Base-by-base conservation (phyloP, 2,329 filamentous ascomycete species). In the Penicillium sclerotiorum region DNA sequence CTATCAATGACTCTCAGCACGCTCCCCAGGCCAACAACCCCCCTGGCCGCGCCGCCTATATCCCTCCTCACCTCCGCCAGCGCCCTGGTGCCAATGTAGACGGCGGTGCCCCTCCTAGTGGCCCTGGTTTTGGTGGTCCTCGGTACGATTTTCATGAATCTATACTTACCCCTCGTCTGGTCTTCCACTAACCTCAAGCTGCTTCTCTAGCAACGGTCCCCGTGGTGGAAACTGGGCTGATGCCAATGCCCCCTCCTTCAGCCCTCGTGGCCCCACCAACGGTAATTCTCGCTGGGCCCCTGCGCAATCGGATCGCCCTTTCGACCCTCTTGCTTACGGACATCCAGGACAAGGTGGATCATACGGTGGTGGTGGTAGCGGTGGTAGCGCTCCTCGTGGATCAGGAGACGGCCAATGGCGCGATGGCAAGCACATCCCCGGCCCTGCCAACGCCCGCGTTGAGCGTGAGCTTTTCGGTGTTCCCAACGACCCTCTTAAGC, bases 391-490 rank as follows among this genome's bases (percentile, higher is more conserved):
- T 39, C 33, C 85, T 65, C 86, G 88, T 66, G 91, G 92, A 65
- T 95, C 91, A 70, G 94, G 94, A 66, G 94, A 97, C 68, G 94
- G 94, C 67, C 86, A 90, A 78, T 99, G 94, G 94, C 86, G 87
- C 68, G 93, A 97, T 61, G 94, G 94, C 74, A 96, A 97, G 82
- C 94, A 99, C 79, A 80, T 96, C 64, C 83, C 93, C 53, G 94
- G 94, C 50, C 90, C 92, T 57, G 74, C 87, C 63, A 97, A 97
- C 79, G 82, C 87, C 58, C 91, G 93, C 63, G 61, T 95, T 39
- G 94, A 99, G 83, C 92, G 92, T 64, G 94, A 99, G 70, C 88
- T 99, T 45, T 99, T 96, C 72, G 94, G 94, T 67, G 80, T 88
- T 43, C 79, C 87, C 63, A 93, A 97, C 73, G 94, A 97, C 69